Conservation (phyloP, 345 rosid genomes). For the Populus euphratica region DNA sequence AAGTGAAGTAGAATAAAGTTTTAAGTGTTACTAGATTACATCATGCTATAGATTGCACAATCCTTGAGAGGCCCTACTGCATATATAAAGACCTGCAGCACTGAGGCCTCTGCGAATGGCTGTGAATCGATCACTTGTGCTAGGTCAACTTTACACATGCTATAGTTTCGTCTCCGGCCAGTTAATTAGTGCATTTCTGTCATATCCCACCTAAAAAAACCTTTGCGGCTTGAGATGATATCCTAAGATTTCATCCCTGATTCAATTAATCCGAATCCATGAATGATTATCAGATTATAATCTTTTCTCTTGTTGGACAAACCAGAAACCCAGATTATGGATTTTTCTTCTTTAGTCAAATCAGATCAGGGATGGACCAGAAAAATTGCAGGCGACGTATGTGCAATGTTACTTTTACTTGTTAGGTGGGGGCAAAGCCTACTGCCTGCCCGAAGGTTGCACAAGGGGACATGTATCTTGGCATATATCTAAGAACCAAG, state of each 20-base stretch:
- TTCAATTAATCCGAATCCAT: too few species aligned
- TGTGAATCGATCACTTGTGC: background rate
- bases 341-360: too few species aligned
- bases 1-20: too few species aligned
- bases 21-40: background rate
- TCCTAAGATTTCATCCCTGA: background rate
- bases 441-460: too few species aligned
- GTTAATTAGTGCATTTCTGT: background rate
- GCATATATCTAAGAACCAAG: conserved; percentile 1
- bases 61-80: conserved; percentile 20
- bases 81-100: conserved; percentile 8
- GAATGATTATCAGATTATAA: too few species aligned
- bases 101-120: conserved; percentile 19
- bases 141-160: conserved; percentile 7
- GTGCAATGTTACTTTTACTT: background rate
- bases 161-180: background rate
- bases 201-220: background rate
- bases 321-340: too few species aligned
- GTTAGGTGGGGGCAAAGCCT: background rate
- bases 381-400: background rate
- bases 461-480: background rate
- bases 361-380: background rate
- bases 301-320: too few species aligned
- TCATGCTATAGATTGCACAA: conserved; percentile 22
- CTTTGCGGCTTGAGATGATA: background rate